These are phyloP conservation scores for Trifolium fragiferum DNA, from an alignment of 306 rosid species.

Conservation along the genomic window DNA sequence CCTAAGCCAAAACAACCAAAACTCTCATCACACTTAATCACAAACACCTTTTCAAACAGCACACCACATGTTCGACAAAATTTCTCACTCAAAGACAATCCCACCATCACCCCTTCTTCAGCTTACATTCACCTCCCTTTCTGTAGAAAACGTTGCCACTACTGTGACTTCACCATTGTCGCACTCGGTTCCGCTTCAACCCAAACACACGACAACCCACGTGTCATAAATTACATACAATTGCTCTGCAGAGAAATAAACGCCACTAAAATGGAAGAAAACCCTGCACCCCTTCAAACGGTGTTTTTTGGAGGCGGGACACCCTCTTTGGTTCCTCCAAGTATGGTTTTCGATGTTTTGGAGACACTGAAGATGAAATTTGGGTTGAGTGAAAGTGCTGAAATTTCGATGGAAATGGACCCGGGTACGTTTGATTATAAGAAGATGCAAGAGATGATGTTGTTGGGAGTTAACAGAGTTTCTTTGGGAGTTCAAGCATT, in stretches of 20 bases:
- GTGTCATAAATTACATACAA: conserved; percentile 67
- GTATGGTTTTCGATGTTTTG: conserved; percentile 62
- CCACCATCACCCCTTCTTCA: conserved; percentile 56
- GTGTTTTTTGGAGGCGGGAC: conserved; percentile 94
- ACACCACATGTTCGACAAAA: conserved; percentile 73
- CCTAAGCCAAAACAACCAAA: conserved; percentile 49
- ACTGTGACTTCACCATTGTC: conserved; percentile 92
- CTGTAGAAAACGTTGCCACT: conserved; percentile 95
- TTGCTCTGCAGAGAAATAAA: conserved; percentile 79
- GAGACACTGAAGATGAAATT: conserved; percentile 61
- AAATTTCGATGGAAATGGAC: conserved; percentile 95
- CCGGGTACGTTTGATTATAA: conserved; percentile 84
- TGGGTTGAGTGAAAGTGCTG: conserved; percentile 64
- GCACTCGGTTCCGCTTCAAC: conserved; percentile 78
- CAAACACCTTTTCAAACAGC: conserved; percentile 41
- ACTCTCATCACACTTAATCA: neutral
- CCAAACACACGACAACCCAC: conserved; percentile 65
- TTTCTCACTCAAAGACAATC: conserved; percentile 45
- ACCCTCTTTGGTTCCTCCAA: conserved; percentile 87
- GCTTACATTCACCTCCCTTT: conserved; percentile 96
- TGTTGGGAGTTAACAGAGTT: conserved; percentile 83
- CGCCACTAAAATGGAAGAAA: conserved; percentile 51
- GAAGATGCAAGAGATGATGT: conserved; percentile 63
- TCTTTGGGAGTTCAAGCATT: conserved; percentile 96
- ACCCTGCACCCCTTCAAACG: conserved; percentile 61